Conservation (phyloP, 2,329 filamentous ascomycete species). For the Calycina herbarum region DNA sequence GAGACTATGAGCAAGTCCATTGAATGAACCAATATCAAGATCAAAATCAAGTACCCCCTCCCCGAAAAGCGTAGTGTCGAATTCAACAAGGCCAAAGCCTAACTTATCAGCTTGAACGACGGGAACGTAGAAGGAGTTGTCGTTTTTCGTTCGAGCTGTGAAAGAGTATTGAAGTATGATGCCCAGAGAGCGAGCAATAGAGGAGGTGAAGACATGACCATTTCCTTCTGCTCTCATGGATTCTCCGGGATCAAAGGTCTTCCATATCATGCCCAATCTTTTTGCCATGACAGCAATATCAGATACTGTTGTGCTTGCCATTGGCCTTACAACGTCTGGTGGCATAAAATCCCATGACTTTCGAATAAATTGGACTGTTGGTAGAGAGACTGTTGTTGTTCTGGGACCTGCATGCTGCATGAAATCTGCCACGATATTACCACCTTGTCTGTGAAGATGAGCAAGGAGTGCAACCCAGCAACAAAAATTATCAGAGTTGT, state of each 20-base stretch:
- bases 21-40: constrained; percentile 19
- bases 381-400: neutral
- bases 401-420: constrained; percentile 6
- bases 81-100: constrained; percentile 21
- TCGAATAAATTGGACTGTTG: constrained; percentile 21
- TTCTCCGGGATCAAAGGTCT: constrained; percentile 27
- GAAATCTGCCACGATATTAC: constrained; percentile 9
- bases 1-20: constrained; percentile 16
- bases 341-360: constrained; percentile 36
- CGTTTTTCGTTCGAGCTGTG: constrained; percentile 10
- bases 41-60: constrained; percentile 6
- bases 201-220: constrained; percentile 32
- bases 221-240: constrained; percentile 34
- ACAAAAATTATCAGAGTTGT: constrained; percentile 20
- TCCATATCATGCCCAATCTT: constrained; percentile 35
- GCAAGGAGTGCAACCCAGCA: constrained; percentile 26
- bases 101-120: constrained; percentile 21
- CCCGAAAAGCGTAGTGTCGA: constrained; percentile 17
- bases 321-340: constrained; percentile 31
- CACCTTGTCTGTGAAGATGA: constrained; percentile 18
- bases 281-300: constrained; percentile 31
- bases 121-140: constrained; percentile 17
- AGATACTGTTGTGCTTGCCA: constrained; percentile 28
- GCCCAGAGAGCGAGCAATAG: constrained; percentile 27
- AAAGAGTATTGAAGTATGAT: constrained; percentile 26